Percentiles rank a stretch among this genome's conserved stretches.
phyloP scores from a whole-genome alignment of 129 eudicot species.

The Flaveria linearis region DNA sequence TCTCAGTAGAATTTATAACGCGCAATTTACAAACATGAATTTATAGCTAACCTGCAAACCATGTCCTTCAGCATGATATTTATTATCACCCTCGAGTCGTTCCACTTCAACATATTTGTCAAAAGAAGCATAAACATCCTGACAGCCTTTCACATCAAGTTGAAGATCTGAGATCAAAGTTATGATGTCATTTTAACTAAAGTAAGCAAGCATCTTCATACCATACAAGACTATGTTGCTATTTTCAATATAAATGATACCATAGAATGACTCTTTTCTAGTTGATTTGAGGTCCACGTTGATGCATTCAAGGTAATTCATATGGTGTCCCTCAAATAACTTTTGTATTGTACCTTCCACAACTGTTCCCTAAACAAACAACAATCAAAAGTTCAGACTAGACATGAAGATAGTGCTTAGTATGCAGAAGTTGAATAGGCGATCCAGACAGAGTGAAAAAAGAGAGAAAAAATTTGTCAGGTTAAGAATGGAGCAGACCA shows the following conservation, averaged over 20 bases:
- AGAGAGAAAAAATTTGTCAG: not conserved
- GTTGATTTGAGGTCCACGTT: constrained; percentile 94
- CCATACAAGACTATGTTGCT: constrained; percentile 3
- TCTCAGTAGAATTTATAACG: not conserved
- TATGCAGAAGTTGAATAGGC: not conserved
- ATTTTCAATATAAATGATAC: constrained; percentile 38
- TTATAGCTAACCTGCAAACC: constrained; percentile 80
- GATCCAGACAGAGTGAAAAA: not conserved
- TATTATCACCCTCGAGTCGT: constrained; percentile 94
- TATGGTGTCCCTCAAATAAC: constrained; percentile 96
- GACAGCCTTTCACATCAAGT: constrained; percentile 95
- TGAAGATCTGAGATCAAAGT: constrained; percentile 72
- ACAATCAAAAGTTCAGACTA: constrained; percentile 27
- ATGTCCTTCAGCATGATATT: constrained; percentile 82
- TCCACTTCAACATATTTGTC: constrained; percentile 99
- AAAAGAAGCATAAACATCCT: constrained; percentile 95
- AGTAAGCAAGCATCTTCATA: constrained; percentile 1
- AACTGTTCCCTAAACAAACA: constrained; percentile 76
- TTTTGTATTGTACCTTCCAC: constrained; percentile 98
- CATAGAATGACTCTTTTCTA: constrained; percentile 94
- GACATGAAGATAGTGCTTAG: not conserved
- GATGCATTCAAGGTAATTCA: constrained; percentile 96
- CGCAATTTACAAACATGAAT: constrained; percentile 10
- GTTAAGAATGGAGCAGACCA: not conserved
- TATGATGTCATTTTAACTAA: constrained; percentile 5